These are phyloP conservation scores for Vaccinium corymbosum DNA, from an alignment of 148 eudicot species.

Conservation along the genomic window DNA sequence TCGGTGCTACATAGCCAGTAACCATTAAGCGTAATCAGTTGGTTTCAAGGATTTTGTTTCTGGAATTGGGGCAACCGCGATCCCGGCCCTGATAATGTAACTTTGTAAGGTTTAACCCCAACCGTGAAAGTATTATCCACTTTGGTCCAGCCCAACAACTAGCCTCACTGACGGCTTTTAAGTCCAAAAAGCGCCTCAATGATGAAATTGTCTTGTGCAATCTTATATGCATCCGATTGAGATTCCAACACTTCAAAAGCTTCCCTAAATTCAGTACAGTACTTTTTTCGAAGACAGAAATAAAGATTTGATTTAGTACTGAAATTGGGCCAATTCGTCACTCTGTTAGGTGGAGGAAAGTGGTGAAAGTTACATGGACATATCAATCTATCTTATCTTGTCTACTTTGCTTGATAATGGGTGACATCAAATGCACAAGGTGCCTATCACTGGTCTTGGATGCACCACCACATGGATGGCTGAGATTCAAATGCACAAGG, in stretches of 20 bases:
- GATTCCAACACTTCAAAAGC: not conserved
- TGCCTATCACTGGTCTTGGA: slow-evolving; percentile 32
- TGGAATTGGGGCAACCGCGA: not conserved
- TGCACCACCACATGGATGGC: slow-evolving; percentile 48
- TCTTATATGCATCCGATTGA: not conserved
- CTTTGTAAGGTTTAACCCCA: not conserved
- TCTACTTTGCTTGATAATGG: slow-evolving; percentile 31
- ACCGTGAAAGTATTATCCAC: not conserved
- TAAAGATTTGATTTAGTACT: not conserved
- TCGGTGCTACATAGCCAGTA: not conserved
- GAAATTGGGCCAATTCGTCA: not conserved
- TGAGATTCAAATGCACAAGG: slow-evolving; percentile 23
- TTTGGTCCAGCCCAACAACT: not conserved
- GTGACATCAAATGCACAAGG: slow-evolving; percentile 49
- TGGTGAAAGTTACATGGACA: not conserved
- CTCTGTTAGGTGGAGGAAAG: not conserved
- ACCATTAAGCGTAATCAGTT: not conserved
- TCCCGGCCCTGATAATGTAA: not conserved
- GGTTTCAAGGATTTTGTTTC: not conserved
- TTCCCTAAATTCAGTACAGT: not conserved
- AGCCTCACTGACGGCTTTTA: not conserved
- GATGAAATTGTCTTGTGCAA: not conserved
- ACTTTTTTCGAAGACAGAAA: not conserved
- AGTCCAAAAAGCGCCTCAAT: not conserved
- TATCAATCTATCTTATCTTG: not conserved